Percentiles rank a stretch among this genome's conserved stretches.
Conservation (phyloP, 495 filamentous ascomycete genomes). For the Chlorociboria aeruginascens region DNA sequence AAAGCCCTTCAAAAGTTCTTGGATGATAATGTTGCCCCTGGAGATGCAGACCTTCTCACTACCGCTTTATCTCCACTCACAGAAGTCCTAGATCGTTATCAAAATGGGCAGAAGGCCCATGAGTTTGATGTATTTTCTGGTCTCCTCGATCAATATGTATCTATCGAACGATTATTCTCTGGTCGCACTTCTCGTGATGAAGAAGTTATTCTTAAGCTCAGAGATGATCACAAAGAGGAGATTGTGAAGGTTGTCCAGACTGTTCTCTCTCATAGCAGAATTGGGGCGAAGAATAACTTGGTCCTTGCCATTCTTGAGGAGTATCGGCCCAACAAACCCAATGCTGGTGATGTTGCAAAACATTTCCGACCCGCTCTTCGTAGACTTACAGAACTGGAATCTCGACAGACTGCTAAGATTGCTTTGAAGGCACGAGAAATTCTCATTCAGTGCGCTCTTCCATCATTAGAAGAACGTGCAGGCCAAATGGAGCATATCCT, state of each 20-base stretch:
- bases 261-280: constrained; percentile 86
- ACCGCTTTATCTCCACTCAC: constrained; percentile 64
- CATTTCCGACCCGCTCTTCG: constrained; percentile 74
- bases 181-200: constrained; percentile 77
- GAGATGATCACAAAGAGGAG: constrained; percentile 94
- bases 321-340: constrained; percentile 89
- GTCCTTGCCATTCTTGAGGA: constrained; percentile 84
- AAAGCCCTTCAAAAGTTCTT: constrained; percentile 82
- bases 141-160: constrained; percentile 67
- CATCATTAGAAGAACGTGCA: constrained; percentile 87
- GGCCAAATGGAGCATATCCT: constrained; percentile 98
- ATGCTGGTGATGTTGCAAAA: constrained; percentile 75
- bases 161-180: constrained; percentile 78
- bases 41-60: constrained; percentile 56
- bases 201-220: constrained; percentile 84
- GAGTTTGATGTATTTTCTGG: constrained; percentile 75
- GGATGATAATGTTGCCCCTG: constrained; percentile 66
- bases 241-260: constrained; percentile 69
- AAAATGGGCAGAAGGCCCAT: constrained; percentile 80
- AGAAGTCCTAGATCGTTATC: constrained; percentile 70
- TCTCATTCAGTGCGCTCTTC: constrained; percentile 90
- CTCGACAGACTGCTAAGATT: constrained; percentile 83
- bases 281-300: constrained; percentile 89
- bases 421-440: constrained; percentile 94
- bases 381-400: constrained; percentile 85